Evolutionary conservation across 306 rosid species (phyloP).

Genomic region (Senna siamea): DNA sequence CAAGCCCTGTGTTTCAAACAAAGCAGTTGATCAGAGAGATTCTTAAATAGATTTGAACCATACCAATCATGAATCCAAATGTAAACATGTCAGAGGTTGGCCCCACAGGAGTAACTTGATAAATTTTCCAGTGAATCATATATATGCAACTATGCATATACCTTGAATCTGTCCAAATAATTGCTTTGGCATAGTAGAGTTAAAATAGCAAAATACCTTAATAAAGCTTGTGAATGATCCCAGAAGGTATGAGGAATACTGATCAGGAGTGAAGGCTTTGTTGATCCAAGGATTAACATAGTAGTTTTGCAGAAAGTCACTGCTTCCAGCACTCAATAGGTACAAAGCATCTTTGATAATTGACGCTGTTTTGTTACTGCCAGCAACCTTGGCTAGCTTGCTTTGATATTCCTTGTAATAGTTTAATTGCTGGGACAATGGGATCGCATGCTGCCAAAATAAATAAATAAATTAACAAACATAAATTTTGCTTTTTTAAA

Average conservation of each 20-base stretch:
- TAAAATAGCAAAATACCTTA: slow-evolving; percentile 50
- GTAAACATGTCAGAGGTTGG: no score
- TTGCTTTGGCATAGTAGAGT: background rate
- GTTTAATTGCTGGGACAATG: slow-evolving; percentile 73
- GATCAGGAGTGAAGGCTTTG: slow-evolving; percentile 69
- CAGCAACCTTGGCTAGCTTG: slow-evolving; percentile 82
- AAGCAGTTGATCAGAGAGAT: background rate
- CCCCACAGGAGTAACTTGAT: no score
- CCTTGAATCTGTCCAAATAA: slow-evolving; percentile 1
- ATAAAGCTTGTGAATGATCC: slow-evolving; percentile 62
- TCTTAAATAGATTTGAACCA: background rate
- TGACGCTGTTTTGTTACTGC: slow-evolving; percentile 68
- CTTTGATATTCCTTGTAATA: slow-evolving; percentile 82
- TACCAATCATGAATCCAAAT: no score
- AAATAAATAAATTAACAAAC: background rate
- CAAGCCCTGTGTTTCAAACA: slow-evolving; percentile 56
- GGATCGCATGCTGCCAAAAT: slow-evolving; percentile 81
- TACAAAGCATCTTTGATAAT: slow-evolving; percentile 74
- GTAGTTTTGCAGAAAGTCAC: slow-evolving; percentile 91
- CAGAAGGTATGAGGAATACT: slow-evolving; percentile 61
- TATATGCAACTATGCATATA: background rate
- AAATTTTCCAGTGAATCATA: background rate
- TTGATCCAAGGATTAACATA: slow-evolving; percentile 77
- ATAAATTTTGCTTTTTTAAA: background rate
- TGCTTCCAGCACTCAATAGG: slow-evolving; percentile 78